phyloP scores from a whole-genome alignment of 2,329 filamentous ascomycete species.

The Trichoderma lentiforme region DNA sequence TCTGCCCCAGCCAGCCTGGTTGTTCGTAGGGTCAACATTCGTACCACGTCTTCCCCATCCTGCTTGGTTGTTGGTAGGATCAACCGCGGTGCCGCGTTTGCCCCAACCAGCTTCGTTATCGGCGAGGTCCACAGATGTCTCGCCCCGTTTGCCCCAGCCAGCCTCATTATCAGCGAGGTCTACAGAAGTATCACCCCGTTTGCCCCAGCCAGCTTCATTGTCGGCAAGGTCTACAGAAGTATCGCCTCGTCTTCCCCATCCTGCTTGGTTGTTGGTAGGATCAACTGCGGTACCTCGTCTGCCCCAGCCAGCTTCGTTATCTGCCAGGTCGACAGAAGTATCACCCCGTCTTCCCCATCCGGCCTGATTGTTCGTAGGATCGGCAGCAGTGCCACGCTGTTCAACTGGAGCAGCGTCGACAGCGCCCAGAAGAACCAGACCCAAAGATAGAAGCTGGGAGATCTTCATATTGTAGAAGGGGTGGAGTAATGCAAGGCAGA shows the following conservation, averaged over 20 bases:
- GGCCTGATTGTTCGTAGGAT: neutral
- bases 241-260: neutral
- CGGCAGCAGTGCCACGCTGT: neutral
- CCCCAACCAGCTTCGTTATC: neutral
- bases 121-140: neutral
- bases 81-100: neutral
- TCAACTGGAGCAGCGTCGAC: slow-evolving; percentile 1
- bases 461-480: neutral
- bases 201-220: slow-evolving; percentile 6
- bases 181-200: neutral
- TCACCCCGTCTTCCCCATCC: neutral
- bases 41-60: neutral
- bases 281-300: neutral
- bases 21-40: neutral
- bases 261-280: neutral
- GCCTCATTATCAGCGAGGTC: neutral
- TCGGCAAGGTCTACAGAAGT: neutral
- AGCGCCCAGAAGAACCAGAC: neutral
- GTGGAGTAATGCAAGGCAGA: neutral
- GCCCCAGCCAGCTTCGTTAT: neutral
- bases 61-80: neutral
- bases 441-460: neutral
- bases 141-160: neutral
- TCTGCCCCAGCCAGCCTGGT: neutral
- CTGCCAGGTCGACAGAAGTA: neutral